phyloP scores from a whole-genome alignment of 1,284 basidiomycete genomes.

The Dichomitus squalens region DNA sequence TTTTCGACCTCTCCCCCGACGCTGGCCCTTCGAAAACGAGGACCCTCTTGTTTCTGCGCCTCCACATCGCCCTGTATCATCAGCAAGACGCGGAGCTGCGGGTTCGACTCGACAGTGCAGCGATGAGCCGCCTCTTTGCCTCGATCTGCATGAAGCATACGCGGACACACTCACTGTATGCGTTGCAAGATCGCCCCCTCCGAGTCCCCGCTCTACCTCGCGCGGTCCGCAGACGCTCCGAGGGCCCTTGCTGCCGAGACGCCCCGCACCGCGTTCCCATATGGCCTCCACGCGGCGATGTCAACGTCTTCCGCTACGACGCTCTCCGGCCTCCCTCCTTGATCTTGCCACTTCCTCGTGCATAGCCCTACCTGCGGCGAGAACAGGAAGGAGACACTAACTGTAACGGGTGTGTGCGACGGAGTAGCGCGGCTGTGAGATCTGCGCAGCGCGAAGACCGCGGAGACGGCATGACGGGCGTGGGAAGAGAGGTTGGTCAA shows the following conservation, averaged over 20 bases:
- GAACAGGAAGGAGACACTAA: no score
- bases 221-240: slow-evolving; percentile 42
- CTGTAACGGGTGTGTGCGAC: no score
- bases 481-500: no score
- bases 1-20: slow-evolving; percentile 40
- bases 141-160: no score
- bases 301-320: no score
- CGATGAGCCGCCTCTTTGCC: slow-evolving; percentile 55
- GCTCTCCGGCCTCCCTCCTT: no score
- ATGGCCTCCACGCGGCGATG: slow-evolving; percentile 58
- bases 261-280: slow-evolving; percentile 67
- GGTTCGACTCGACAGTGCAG: slow-evolving; percentile 77
- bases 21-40: slow-evolving; percentile 36
- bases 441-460: no score
- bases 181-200: slow-evolving; percentile 58
- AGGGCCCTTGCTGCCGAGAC: slow-evolving; percentile 62
- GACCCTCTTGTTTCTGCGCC: slow-evolving; percentile 62
- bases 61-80: slow-evolving; percentile 66
- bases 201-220: slow-evolving; percentile 69
- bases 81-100: slow-evolving; percentile 69
- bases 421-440: no score
- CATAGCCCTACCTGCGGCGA: no score
- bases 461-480: no score
- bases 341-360: no score
- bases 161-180: slow-evolving; percentile 1